Evolutionary conservation across 164 flowering plant genomes (phyloP), one percentile per base, ranked within the genome.

Genomic region (Cinnamomum micranthum): DNA sequence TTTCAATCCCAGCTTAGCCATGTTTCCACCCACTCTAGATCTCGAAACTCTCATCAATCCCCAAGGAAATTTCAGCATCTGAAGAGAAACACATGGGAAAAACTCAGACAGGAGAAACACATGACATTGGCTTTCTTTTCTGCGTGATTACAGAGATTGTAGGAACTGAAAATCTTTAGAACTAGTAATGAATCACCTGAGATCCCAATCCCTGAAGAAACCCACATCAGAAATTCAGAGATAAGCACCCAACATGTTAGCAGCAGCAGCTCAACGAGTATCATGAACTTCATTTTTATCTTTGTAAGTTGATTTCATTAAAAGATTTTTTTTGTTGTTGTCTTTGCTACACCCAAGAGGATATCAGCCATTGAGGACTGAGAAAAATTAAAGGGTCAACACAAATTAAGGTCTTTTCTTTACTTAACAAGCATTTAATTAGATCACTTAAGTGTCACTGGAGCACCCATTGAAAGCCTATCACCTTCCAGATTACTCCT

Each of bases 131-230:
- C 28, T 68, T 80, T 3, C 86, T 91, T 23, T 88, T 91, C 79
- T 75, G 69, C 69, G 86, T 85, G 62, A 90, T 92, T 31, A 78
- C 84, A 50, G 85, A 83, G 71, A 87, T 92, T 73, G 66, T 92
- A 50, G 91, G 92, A 25, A 70, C 85, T 70, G 86, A 76, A 15
- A 77, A 70, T 25, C 72, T 84, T 11, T 28, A 31, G 4, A 13
- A 0, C 66, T 0, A 81, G 73, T 50, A 71, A 64, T 65, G 74
- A n/a, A 13, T 35, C 82, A 63, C 19, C 65, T 75, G 83, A 83
- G 79, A 35, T 77, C 75, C 77, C 79, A 31, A 13, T 50, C 7
- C 68, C 76, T 4, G 20, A 73, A 50, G 84, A 78, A 50, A 74
- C 67, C 76, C 66, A 60, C 25, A 35, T 31, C 59, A 50, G 60